Evolutionary conservation across 495 filamentous ascomycete genomes (phyloP).

Genomic region (Trypethelium eluteriae): DNA sequence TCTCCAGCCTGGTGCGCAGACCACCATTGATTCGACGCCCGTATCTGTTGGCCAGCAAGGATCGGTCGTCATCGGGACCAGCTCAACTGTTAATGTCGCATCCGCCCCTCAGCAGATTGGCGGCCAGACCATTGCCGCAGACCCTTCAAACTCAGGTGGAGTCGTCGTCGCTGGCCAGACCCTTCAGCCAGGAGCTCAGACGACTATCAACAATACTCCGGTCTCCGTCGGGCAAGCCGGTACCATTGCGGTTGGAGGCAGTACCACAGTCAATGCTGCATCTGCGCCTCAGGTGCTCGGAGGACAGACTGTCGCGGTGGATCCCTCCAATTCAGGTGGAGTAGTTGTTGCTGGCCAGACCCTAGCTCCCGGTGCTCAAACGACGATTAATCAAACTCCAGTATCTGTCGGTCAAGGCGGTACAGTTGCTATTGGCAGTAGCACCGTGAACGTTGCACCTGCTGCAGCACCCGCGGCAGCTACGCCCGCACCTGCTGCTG

Average conservation of each 20-base stretch:
- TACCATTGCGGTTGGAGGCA: background rate
- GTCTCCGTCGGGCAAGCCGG: background rate
- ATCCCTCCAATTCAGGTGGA: background rate
- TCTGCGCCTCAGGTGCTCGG: background rate
- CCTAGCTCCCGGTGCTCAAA: background rate
- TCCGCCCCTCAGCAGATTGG: background rate
- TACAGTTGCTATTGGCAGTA: constrained; percentile 11
- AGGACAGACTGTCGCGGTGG: constrained; percentile 6
- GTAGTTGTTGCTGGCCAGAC: background rate
- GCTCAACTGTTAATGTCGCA: constrained; percentile 1
- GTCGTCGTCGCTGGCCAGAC: constrained; percentile 5
- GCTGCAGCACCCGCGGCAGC: background rate
- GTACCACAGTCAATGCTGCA: background rate
- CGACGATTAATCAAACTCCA: constrained; percentile 9
- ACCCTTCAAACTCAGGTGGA: constrained; percentile 6
- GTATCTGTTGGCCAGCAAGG: constrained; percentile 6
- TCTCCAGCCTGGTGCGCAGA: background rate
- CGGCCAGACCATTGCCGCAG: background rate
- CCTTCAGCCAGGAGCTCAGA: constrained; percentile 3
- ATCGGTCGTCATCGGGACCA: background rate
- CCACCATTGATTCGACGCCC: constrained; percentile 8
- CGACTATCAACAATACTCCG: constrained; percentile 8
- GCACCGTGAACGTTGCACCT: background rate
- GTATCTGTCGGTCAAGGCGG: constrained; percentile 10
- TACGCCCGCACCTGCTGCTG: background rate